Base-by-base conservation (phyloP, 2,329 filamentous ascomycete species). In the Penicillium sp. region DNA sequence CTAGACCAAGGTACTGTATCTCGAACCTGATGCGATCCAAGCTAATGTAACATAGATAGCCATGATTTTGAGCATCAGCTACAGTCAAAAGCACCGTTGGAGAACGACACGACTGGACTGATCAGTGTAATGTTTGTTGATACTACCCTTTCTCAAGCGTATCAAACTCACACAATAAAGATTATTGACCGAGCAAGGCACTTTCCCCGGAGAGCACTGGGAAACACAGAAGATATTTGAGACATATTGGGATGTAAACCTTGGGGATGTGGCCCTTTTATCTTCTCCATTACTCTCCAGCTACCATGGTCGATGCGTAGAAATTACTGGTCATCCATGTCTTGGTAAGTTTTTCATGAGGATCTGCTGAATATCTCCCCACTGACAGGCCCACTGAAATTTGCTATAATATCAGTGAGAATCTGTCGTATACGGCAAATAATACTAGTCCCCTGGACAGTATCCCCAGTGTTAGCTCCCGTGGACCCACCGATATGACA, bases 321-420 rank as follows among this genome's bases (percentile, higher is more conserved):
- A 46, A 31, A 10, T 46, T 46, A 18, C 33, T 19, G 43, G 43
- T 3, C 43, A 46, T 16, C 43, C 16, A 46, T 46, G 43, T 16
- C 43, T 46, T 28, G 43, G 43, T 46, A 16, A 46, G 43, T 46
- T 33, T 14, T 31, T 18, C 28, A 46, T 42, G 8, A 18, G 13
- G 8, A 42, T n/a, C n/a, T 16, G 14, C 3, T 9, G 10, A 46
- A 18, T 26, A 14, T 29, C 16, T 31, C 24, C 26, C 13, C 43
- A 13, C 43, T 46, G 16, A 46, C 43, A 31, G 26, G 23, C 23
- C 39, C 39, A 24, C 39, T n/a, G 60, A 62, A 42, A 60, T 62
- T 18, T 55, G 58, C 47, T 62, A 60, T 18, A 62, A 62, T 14
- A 48, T 62, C 33, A 52, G 50, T 37, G 60, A 62, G 42, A 45